phyloP scores from a whole-genome alignment of 768 basidiomycete species.

The Kwoniella dejecticola region DNA sequence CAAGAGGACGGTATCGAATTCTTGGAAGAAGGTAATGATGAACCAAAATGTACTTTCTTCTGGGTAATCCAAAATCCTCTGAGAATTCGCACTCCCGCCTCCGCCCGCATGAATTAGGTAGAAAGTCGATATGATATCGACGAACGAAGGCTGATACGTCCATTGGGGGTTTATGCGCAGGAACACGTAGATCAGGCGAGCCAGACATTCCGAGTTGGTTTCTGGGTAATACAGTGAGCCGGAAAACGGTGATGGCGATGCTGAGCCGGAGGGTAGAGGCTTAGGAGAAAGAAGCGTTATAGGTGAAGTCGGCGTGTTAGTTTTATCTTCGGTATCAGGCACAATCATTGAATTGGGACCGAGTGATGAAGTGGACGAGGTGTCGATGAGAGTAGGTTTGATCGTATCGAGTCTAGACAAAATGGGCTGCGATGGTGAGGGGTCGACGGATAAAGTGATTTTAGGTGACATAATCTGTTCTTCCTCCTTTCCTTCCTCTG shows the following conservation, averaged over 20 bases:
- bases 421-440: slow-evolving; percentile 1
- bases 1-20: slow-evolving; percentile 29
- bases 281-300: slow-evolving; percentile 39
- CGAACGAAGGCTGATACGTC: slow-evolving; percentile 18
- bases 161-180: slow-evolving; percentile 24
- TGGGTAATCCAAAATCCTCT: slow-evolving; percentile 12
- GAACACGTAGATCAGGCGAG: slow-evolving; percentile 32
- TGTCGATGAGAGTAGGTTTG: slow-evolving; percentile 12
- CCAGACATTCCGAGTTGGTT: slow-evolving; percentile 31
- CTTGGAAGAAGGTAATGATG: slow-evolving; percentile 39
- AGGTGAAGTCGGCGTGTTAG: slow-evolving; percentile 11
- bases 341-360: neutral
- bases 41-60: slow-evolving; percentile 50
- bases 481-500: neutral
- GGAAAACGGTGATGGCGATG: slow-evolving; percentile 1
- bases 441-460: slow-evolving; percentile 29
- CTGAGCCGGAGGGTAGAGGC: slow-evolving; percentile 18
- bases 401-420: slow-evolving; percentile 9
- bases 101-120: slow-evolving; percentile 31
- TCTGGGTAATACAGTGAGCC: slow-evolving; percentile 26
- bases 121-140: slow-evolving; percentile 28
- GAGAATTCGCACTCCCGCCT: slow-evolving; percentile 5
- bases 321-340: neutral
- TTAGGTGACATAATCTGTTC: slow-evolving; percentile 25
- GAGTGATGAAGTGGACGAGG: slow-evolving; percentile 1